Evolutionary conservation across 2,329 filamentous ascomycete species (phyloP).

Genomic region (Stenocarpella maydis): DNA sequence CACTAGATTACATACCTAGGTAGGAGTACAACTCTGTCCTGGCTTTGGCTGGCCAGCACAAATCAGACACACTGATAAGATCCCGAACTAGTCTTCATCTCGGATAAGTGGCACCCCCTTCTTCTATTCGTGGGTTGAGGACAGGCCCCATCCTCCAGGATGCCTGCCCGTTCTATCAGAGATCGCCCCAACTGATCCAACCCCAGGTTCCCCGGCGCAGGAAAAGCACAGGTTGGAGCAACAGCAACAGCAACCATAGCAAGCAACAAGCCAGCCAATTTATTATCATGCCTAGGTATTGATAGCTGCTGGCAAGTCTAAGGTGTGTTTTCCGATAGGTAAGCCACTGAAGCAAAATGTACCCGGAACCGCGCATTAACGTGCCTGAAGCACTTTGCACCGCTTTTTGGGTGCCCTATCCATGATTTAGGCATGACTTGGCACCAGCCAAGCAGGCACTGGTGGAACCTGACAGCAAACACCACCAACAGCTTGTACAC

Average conservation of each 20-base stretch:
- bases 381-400: no score
- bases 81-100: slow-evolving; percentile 13
- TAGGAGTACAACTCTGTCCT: not conserved
- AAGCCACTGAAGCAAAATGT: no score
- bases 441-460: not conserved
- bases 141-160: not conserved
- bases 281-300: no score
- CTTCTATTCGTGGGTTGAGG: not conserved
- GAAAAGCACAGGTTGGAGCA: not conserved
- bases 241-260: not conserved
- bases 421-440: no score
- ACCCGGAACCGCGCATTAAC: no score
- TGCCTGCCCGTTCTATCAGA: not conserved
- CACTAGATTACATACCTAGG: slow-evolving; percentile 26
- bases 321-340: no score
- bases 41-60: not conserved
- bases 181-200: slow-evolving; percentile 20
- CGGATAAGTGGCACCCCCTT: slow-evolving; percentile 12
- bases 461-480: no score
- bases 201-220: slow-evolving; percentile 26
- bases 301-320: no score
- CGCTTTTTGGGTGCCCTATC: no score
- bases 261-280: not conserved
- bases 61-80: slow-evolving; percentile 13
- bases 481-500: no score